phyloP scores from a whole-genome alignment of 2,329 filamentous ascomycete genomes.

The Nothophaeocryptopus gaeumannii region DNA sequence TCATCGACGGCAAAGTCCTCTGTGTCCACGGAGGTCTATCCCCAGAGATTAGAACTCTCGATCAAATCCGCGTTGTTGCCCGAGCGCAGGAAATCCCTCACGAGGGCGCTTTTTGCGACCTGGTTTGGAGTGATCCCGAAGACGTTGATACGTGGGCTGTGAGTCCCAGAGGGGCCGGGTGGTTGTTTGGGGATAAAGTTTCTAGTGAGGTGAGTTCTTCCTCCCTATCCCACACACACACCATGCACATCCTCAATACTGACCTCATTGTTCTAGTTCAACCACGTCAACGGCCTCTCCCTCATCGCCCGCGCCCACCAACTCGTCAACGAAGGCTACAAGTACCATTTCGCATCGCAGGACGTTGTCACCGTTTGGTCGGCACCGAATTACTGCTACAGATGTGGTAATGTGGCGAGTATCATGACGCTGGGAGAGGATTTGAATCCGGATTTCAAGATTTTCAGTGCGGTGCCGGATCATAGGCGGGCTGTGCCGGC shows the following conservation, averaged over 20 bases:
- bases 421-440: slow-evolving; percentile 90
- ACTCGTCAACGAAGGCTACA: slow-evolving; percentile 74
- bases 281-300: slow-evolving; percentile 70
- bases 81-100: slow-evolving; percentile 74
- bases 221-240: not conserved
- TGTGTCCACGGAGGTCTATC: slow-evolving; percentile 71
- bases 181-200: slow-evolving; percentile 69
- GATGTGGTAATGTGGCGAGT: slow-evolving; percentile 81
- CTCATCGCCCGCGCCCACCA: slow-evolving; percentile 73
- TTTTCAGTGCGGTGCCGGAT: slow-evolving; percentile 86
- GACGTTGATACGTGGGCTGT: slow-evolving; percentile 66
- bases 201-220: slow-evolving; percentile 56
- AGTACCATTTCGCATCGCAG: slow-evolving; percentile 93
- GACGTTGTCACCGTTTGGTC: slow-evolving; percentile 88
- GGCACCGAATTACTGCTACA: slow-evolving; percentile 94
- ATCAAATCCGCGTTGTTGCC: slow-evolving; percentile 72
- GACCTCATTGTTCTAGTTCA: slow-evolving; percentile 51
- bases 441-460: slow-evolving; percentile 85
- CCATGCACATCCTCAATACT: not conserved
- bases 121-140: slow-evolving; percentile 75
- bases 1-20: slow-evolving; percentile 71
- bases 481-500: slow-evolving; percentile 77
- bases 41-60: slow-evolving; percentile 70
- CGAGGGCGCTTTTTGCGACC: slow-evolving; percentile 72
- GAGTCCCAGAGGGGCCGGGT: slow-evolving; percentile 63